Evolutionary conservation across 1,139 yeast genomes (phyloP).

Genomic region (Chernovozyma aurita): DNA sequence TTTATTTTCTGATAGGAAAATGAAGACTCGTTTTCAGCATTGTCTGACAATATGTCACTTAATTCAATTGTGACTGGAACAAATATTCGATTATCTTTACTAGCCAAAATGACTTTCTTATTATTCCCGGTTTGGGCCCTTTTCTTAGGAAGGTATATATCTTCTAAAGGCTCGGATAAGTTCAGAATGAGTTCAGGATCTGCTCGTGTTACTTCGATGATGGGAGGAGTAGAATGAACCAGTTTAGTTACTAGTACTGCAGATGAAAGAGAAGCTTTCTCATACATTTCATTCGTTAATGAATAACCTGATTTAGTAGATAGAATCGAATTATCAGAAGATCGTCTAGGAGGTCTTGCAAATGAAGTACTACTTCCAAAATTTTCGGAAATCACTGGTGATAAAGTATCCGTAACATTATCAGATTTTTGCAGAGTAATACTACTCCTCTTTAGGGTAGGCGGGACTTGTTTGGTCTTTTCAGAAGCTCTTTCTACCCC

Average conservation of each 20-base stretch:
- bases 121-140: not conserved
- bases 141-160: not conserved
- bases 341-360: not conserved
- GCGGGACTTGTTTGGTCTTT: constrained; percentile 25
- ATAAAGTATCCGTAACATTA: not conserved
- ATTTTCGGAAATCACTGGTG: not conserved
- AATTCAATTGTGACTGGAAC: constrained; percentile 34
- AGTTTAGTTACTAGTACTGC: not conserved
- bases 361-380: not conserved
- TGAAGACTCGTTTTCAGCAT: constrained; percentile 16
- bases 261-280: not conserved
- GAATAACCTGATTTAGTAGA: constrained; percentile 1
- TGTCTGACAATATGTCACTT: not conserved
- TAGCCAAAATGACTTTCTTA: constrained; percentile 40
- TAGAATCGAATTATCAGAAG: constrained; percentile 1
- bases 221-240: not conserved
- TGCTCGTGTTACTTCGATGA: not conserved
- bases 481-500: constrained; percentile 42
- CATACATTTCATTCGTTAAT: not conserved
- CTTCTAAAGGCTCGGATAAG: not conserved
- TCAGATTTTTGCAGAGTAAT: not conserved
- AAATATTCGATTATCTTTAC: constrained; percentile 55
- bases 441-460: constrained; percentile 9
- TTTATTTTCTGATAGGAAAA: constrained; percentile 19
- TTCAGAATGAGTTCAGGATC: not conserved